A percentile compares a stretch with the other conserved stretches of the same genome.
These are phyloP conservation scores for Phytophthora cryptogea DNA, from an alignment of 352 stramenopile species.

Conservation along the genomic window DNA sequence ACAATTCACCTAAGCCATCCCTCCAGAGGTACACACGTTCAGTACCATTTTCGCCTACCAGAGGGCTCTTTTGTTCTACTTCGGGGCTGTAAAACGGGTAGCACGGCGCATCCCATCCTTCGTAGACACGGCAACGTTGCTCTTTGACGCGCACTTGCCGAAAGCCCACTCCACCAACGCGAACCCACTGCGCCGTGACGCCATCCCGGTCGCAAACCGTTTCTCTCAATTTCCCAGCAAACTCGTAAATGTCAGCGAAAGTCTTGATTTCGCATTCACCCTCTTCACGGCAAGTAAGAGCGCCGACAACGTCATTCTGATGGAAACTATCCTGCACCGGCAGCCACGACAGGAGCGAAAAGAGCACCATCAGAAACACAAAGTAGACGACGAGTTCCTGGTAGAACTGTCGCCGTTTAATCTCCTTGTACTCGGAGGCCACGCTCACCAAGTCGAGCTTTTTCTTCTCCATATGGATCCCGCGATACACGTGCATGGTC, in stretches of 20 bases:
- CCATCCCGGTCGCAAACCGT: conserved; percentile 60
- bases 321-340: conserved; percentile 84
- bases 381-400: conserved; percentile 88
- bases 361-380: conserved; percentile 77
- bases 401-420: conserved; percentile 88
- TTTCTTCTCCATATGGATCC: conserved; percentile 91
- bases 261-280: conserved; percentile 83
- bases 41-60: conserved; percentile 46
- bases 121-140: conserved; percentile 70
- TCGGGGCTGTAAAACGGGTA: conserved; percentile 73
- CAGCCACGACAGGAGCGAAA: conserved; percentile 78
- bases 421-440: conserved; percentile 85
- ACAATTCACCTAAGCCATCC: conserved; percentile 60
- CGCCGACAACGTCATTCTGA: conserved; percentile 84
- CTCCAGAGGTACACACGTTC: conserved; percentile 66
- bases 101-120: conserved; percentile 62
- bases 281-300: conserved; percentile 77
- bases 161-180: conserved; percentile 78
- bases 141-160: conserved; percentile 82
- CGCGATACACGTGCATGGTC: conserved; percentile 70
- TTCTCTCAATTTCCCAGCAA: conserved; percentile 54
- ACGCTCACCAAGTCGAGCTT: conserved; percentile 82
- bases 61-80: conserved; percentile 50
- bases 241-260: conserved; percentile 79
- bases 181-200: conserved; percentile 73